A percentile compares a stretch with the other conserved stretches of the same genome.
Conservation (phyloP, 2,329 filamentous ascomycete genomes). For the Tolypocladium pustulatum region DNA sequence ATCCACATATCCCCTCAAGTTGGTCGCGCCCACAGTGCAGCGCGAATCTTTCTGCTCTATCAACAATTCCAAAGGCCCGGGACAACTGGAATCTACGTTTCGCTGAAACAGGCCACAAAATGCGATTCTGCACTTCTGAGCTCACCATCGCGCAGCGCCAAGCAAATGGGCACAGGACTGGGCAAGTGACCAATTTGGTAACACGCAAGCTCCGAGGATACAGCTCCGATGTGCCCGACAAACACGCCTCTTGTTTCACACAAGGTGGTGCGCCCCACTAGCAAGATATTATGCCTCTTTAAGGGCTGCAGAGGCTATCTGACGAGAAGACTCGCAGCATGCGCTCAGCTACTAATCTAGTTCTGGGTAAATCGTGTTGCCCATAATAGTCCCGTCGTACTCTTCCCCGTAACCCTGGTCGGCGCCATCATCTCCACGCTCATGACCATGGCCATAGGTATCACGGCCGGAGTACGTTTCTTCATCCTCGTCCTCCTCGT, state of each 20-base stretch:
- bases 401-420: slow-evolving; percentile 11
- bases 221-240: too few relatives aligned
- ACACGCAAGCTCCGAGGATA: too few relatives aligned
- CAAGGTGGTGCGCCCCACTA: too few relatives aligned
- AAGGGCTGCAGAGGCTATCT: too few relatives aligned
- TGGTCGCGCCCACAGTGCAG: too few relatives aligned
- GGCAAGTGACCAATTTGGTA: too few relatives aligned
- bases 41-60: too few relatives aligned
- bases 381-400: slow-evolving; percentile 2
- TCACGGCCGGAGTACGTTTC: slow-evolving; percentile 4
- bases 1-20: too few relatives aligned
- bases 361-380: slow-evolving; percentile 6
- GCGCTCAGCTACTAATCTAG: slow-evolving; percentile 4
- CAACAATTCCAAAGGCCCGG: not conserved
- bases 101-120: not conserved
- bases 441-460: slow-evolving; percentile 12
- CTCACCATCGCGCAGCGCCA: too few relatives aligned
- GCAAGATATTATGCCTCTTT: too few relatives aligned
- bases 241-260: too few relatives aligned
- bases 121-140: not conserved
- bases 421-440: slow-evolving; percentile 15
- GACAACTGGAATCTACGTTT: not conserved
- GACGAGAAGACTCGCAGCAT: not conserved
- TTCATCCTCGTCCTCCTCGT: slow-evolving; percentile 6
- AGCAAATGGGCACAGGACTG: too few relatives aligned